Base-by-base conservation (phyloP, 164 flowering plant species). In the Annona cherimola region DNA sequence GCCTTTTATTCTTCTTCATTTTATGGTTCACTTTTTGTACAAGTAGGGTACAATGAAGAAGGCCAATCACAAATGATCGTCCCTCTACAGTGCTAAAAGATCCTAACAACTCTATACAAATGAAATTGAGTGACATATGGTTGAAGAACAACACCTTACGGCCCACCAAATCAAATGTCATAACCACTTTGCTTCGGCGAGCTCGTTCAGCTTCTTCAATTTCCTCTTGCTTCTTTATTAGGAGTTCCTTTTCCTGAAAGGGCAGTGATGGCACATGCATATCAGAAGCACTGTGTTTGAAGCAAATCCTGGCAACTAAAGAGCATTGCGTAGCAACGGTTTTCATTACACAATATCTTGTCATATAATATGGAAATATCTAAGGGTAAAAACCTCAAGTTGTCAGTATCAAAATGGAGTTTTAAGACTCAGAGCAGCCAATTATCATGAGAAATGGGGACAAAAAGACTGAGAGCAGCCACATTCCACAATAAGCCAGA, bases 141-240 rank as follows among this genome's bases (percentile, higher is more conserved):
- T 50, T 16, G 46, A 44, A 45, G 7, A 42, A 44, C 68, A 71
- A 67, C 71, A 95, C 97, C 97, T 93, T 95, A 73, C 98, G 99
- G 45, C 99, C 97, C 78, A 91, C 88, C 84, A 93, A 83, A 79
- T 96, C 98, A 73, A 96, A 91, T 57, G 97, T 85, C 82, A 96
- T 80, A 67, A 91, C 85, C 63, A 96, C 93, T 91, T 83, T 89
- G 60, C 74, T 91, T 54, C 95, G 82, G 44, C 86, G 81, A 19
- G 86, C 95, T n/a, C 60, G 79, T 67, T 93, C 99, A 69, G 89
- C 97, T 80, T 88, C 96, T 84, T 87, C 92, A 71, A 86, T 77
- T 79, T 87, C 97, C 75, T 86, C 88, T 65, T 75, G 81, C 73
- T 90, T 92, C 87, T 92, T 92, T 80, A n/a, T 81, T 39, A 96